Conservation (phyloP, 306 rosid species). For the Glycine latifolia region DNA sequence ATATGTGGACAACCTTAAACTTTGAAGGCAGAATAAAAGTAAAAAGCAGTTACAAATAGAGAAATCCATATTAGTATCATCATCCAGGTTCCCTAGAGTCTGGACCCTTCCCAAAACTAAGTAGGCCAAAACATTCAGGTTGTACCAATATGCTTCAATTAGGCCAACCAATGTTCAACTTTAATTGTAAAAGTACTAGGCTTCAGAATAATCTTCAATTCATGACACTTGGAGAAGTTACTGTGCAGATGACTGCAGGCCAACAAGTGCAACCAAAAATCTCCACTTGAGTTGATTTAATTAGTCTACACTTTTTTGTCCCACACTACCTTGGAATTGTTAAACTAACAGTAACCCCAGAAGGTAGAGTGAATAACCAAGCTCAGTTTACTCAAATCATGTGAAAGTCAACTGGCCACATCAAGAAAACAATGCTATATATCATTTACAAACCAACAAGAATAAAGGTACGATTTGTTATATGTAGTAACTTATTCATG, state of each 20-base stretch:
- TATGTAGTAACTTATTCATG: conserved; percentile 1
- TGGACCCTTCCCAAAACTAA: not conserved
- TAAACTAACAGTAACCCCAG: conserved; percentile 20
- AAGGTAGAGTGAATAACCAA: conserved; percentile 19
- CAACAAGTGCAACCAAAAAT: conserved; percentile 26
- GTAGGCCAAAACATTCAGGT: not conserved
- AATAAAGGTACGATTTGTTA: not conserved
- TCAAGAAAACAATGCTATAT: not conserved
- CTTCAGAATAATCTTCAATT: not conserved
- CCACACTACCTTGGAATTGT: conserved; percentile 27
- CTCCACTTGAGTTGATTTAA: conserved; percentile 21
- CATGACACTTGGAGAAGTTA: conserved; percentile 37
- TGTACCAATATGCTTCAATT: not conserved
- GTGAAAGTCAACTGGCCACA: conserved; percentile 36
- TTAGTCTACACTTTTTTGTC: conserved; percentile 38
- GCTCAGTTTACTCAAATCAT: conserved; percentile 14
- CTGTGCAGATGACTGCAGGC: conserved; percentile 33
- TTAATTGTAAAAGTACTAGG: not conserved
- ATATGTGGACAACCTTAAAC: not conserved
- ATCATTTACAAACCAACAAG: no score
- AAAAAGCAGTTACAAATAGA: not conserved
- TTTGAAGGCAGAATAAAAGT: not conserved
- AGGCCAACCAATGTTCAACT: not conserved
- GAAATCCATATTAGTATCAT: not conserved
- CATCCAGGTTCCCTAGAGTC: not conserved